Evolutionary conservation across 2,329 filamentous ascomycete species (phyloP), one percentile per base, ranked within the genome.

Genomic region (Aspergillus versicolor): DNA sequence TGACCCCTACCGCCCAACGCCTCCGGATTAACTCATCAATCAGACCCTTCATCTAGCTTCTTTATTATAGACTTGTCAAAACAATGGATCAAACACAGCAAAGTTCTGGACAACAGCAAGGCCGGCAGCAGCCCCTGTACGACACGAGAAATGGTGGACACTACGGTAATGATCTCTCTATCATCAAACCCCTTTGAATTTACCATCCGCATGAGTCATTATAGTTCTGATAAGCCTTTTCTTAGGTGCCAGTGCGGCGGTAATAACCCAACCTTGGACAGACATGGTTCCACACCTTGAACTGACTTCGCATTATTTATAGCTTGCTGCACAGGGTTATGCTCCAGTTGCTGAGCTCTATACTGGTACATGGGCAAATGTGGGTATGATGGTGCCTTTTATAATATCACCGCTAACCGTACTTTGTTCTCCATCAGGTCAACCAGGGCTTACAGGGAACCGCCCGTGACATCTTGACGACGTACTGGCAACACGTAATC

Each of bases 401-500:
- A 17, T 37, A 49, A 19, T 19, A 38, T 9, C 22, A n/a, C 30
- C 17, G 38, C 46, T 51, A 54, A 51, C 15, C 5, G 7, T 19
- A n/a, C 24, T 21, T 34, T 59, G 43, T 51, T 61, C 76, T 57
- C 75, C 57, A 47, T 41, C 52, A 95, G 91, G 91, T 97, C 63
- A 96, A 96, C 71, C 94, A 99, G 83, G 94, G 94, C 49, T 83
- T 99, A 47, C 90, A 88, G 57, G 92, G 92, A 61, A 89, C 89
- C 61, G 96, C 97, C 75, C 93, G 96, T 73, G 94, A 99, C 74
- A 97, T 97, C 69, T 82, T 99, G 67, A 97, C 95, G 43, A 97
- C 93, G 5, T 99, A 99, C 79, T 99, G 94, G 94, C 94, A 99
- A 76, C 93, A 99, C 71, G 94, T 92, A 61, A 96, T 99, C 78